A percentile compares a stretch with the other conserved stretches of the same genome.
phyloP scores from a whole-genome alignment of 1,284 basidiomycete genomes.

The Pseudozyma sp. region DNA sequence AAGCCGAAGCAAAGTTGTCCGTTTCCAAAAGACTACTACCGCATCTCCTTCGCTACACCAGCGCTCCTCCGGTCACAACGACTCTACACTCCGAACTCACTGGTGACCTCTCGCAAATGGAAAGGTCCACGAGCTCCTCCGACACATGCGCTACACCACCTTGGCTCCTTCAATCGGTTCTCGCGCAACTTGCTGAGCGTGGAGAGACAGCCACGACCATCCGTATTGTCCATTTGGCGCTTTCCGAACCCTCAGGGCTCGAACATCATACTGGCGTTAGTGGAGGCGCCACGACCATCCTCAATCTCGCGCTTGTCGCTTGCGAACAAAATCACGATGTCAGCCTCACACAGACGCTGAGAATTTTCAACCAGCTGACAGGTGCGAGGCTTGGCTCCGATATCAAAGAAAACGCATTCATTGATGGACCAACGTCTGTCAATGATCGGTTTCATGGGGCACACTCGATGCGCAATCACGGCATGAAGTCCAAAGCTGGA shows the following conservation, averaged over 20 bases:
- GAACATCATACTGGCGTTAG: background rate
- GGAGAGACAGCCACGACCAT: constrained; percentile 19
- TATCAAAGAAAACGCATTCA: constrained; percentile 4
- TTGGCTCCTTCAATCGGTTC: constrained; percentile 39
- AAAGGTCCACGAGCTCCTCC: background rate
- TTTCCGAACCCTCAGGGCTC: constrained; percentile 12
- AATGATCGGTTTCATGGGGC: background rate
- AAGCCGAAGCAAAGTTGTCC: constrained; percentile 26
- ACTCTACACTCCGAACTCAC: no score
- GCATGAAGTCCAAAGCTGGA: background rate
- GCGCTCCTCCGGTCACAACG: background rate
- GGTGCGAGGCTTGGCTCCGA: constrained; percentile 10
- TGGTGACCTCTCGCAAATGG: background rate
- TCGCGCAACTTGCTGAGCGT: constrained; percentile 27
- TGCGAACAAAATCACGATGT: constrained; percentile 15
- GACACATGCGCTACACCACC: constrained; percentile 11
- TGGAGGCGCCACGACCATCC: constrained; percentile 8
- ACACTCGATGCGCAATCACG: background rate
- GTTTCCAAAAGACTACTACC: constrained; percentile 36
- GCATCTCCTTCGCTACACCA: constrained; percentile 21
- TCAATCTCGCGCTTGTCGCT: constrained; percentile 24
- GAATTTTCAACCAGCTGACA: constrained; percentile 33
- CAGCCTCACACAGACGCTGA: constrained; percentile 19
- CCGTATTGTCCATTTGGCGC: constrained; percentile 27
- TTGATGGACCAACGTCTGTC: background rate